Percentiles rank a stretch among this genome's conserved stretches.
These are phyloP conservation scores for Vitis hybrid DNA, from an alignment of 177 flowering plant species.

Conservation along the genomic window DNA sequence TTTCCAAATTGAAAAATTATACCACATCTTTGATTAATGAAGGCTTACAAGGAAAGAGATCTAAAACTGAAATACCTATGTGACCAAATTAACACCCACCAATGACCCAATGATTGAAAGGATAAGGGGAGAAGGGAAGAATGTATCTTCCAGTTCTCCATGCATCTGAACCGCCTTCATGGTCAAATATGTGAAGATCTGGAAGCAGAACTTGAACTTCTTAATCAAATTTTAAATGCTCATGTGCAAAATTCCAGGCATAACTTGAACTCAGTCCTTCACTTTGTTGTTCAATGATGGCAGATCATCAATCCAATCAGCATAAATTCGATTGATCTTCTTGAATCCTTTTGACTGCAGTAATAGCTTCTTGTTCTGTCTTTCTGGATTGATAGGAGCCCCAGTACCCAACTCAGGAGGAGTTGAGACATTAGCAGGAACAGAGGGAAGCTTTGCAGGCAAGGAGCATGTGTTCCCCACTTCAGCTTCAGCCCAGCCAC, in stretches of 20 bases:
- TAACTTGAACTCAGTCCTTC: conserved; percentile 30
- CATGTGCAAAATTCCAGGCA: neutral
- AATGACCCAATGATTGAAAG: neutral
- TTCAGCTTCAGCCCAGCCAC: conserved; percentile 42
- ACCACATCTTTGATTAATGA: neutral
- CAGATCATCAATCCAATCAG: conserved; percentile 81
- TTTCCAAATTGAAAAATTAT: neutral
- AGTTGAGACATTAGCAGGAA: conserved; percentile 19
- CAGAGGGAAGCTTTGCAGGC: conserved; percentile 23
- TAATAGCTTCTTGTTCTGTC: conserved; percentile 33
- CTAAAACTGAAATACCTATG: neutral
- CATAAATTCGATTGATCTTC: conserved; percentile 74
- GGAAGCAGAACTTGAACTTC: no score
- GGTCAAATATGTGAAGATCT: no score
- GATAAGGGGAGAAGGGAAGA: neutral
- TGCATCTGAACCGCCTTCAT: neutral
- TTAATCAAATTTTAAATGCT: no score
- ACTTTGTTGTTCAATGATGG: conserved; percentile 29
- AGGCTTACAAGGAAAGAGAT: neutral
- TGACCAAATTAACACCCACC: neutral
- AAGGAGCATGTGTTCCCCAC: conserved; percentile 11
- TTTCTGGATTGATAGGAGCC: conserved; percentile 29
- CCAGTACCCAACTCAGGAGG: conserved; percentile 9
- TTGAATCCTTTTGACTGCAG: conserved; percentile 57
- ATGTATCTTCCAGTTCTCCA: neutral